Evolutionary conservation across 179 eudicot genomes (phyloP), one percentile per base, ranked within the genome.

Genomic region (Beta corolliflora): DNA sequence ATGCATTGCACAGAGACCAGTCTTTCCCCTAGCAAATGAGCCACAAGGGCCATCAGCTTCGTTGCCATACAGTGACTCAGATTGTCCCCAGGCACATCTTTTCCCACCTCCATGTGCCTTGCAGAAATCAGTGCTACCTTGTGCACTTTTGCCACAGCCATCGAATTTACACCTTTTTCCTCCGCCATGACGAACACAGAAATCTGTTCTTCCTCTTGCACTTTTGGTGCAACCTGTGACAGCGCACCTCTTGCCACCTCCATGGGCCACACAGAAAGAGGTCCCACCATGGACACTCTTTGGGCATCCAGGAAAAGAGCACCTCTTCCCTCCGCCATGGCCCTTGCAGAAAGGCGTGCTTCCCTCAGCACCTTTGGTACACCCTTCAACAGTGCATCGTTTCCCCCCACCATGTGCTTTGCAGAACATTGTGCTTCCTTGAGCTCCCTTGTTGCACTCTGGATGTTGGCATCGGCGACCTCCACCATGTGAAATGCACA

Each of bases 271-370:
- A 81, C 99, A 95, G 55, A 89, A 95, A 25, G 87, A 83, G 7
- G 99, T 95, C 74, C 99, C 99, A 0, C 99, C 99, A 84, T 95
- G 99, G 12, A 95, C 99, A 25, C 99, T 94, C 84, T 95, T 95
- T 0, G 99, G 97, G 83, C 99, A 95, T 45, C 90, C 95, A 44
- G 90, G 84, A 69, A 84, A 95, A 4, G 94, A 90, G 83, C 99
- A 95, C 81, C 99, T 85, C 79, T 92, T 95, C 25, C 99, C 99
- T 14, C 99, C 99, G 76, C 99, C 99, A 55, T 95, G 99, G 25
- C 99, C 99, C 88, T 95, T 95, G 81, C 99, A 95, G 29, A 90
- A 95, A 23, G 93, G 86, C 0, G 99, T 95, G 85, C 98, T 92
- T 48, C 99, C 99, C 84, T 95, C 99, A 0, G 99, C 99, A 72